Evolutionary conservation across 805 yeast genomes (phyloP).

Genomic region (Monosporozyma servazzii): DNA sequence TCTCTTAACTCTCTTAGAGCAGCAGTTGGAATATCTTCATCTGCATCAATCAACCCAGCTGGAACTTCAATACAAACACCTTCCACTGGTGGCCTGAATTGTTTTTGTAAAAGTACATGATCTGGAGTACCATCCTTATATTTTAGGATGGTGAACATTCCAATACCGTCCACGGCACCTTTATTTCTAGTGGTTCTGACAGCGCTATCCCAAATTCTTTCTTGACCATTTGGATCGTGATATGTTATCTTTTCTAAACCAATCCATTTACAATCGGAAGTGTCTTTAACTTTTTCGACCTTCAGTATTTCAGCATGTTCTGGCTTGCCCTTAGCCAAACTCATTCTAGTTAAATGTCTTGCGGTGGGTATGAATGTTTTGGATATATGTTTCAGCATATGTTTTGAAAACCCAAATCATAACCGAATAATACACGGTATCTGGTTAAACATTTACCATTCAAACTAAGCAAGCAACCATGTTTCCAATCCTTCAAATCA

Average conservation of each 20-base stretch:
- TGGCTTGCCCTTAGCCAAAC: slow-evolving; percentile 28
- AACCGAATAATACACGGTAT: background rate
- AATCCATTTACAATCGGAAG: slow-evolving; percentile 56
- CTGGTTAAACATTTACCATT: background rate
- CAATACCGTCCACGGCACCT: slow-evolving; percentile 76
- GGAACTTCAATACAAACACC: slow-evolving; percentile 90
- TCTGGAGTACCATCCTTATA: slow-evolving; percentile 40
- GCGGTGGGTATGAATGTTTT: background rate
- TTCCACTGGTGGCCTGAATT: slow-evolving; percentile 85
- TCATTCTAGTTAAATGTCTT: slow-evolving; percentile 10
- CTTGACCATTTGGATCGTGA: slow-evolving; percentile 59
- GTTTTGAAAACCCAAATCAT: background rate
- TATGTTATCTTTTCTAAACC: slow-evolving; percentile 58
- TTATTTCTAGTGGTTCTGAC: slow-evolving; percentile 61
- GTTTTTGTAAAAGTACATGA: slow-evolving; percentile 63
- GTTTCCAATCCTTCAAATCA: background rate
- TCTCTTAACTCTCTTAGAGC: slow-evolving; percentile 84
- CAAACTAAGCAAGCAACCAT: background rate
- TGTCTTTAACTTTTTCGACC: slow-evolving; percentile 23
- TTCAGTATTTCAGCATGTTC: slow-evolving; percentile 29
- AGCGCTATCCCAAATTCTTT: slow-evolving; percentile 87
- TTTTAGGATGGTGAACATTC: slow-evolving; percentile 65
- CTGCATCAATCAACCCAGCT: slow-evolving; percentile 86
- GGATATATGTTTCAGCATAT: background rate
- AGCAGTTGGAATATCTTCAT: slow-evolving; percentile 65